Evolutionary conservation across 495 filamentous ascomycete species (phyloP).

Genomic region (Tuber magnatum): DNA sequence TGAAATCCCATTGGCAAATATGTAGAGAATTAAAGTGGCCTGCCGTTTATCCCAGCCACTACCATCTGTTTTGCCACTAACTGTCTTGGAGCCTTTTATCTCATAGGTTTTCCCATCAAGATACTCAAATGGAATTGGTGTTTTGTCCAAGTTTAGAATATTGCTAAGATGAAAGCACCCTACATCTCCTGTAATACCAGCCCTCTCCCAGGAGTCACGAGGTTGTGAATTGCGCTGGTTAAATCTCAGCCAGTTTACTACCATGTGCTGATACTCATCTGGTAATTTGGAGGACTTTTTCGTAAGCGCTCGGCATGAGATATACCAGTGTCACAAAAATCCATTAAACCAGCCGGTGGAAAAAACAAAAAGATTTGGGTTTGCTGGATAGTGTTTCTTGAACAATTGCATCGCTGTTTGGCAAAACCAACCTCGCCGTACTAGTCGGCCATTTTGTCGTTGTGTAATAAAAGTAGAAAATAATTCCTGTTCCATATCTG

Average conservation of each 20-base stretch:
- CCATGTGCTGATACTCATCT: background rate
- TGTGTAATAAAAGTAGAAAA: too few relatives aligned
- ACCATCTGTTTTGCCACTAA: background rate
- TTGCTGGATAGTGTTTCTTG: too few relatives aligned
- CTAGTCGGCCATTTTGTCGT: too few relatives aligned
- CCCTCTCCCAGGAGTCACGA: background rate
- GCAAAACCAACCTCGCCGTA: too few relatives aligned
- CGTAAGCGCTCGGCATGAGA: background rate
- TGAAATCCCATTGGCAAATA: too few relatives aligned
- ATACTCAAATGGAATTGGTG: background rate
- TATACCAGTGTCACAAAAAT: background rate
- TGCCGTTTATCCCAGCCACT: too few relatives aligned
- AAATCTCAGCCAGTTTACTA: slow-evolving; percentile 4
- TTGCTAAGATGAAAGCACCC: background rate
- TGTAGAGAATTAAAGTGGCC: too few relatives aligned
- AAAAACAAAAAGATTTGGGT: background rate
- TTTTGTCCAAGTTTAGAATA: background rate
- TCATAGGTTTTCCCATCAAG: background rate
- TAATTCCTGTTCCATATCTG: too few relatives aligned
- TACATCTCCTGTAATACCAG: background rate
- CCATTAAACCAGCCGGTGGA: background rate
- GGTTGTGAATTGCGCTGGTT: slow-evolving; percentile 4
- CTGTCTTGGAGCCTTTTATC: background rate
- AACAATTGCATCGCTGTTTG: too few relatives aligned
- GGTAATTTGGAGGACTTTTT: background rate